Base-by-base conservation (phyloP, 192 early-diverging fungal genomes). In the Neocallimastix lanati region DNA sequence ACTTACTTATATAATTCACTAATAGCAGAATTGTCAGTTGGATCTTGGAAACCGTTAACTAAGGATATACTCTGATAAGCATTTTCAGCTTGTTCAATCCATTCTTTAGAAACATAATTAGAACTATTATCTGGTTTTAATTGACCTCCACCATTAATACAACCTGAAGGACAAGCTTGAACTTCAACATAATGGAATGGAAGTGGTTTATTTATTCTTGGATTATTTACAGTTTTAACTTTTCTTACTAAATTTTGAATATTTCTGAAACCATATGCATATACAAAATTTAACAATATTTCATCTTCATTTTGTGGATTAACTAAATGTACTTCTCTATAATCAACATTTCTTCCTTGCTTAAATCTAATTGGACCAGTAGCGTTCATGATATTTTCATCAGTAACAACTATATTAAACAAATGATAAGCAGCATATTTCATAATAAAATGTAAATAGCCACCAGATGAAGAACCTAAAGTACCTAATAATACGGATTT, bases 231-330 rank as follows among this genome's bases (percentile, higher is more conserved):
- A 28, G 89, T 87, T 79, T 96, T 96, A 77, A 96, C 88, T 83
- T 98, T 99, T n/a, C 98, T 91, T 50, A 99, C 95, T 78, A 99
- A 85, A 79, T 97, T 98, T 84, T 99, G 98, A 79, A 99, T 93
- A 82, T 99, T 97, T 16, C 95, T 87, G 88, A 99, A 99, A 13
- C 98, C 96, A 84, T 98, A 97, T 2, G 93, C 92, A 0, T 91
- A 84, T 12, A 93, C 95, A 88, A 99, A 98, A 80, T 86, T 85
- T 29, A 99, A 87, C 15, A 88, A 79, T 78, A 88, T 85, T 7
- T 79, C 76, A 67, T 67, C n/a, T 67, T 67, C 50, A 67, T 67
- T 67, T 67, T 67, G 25, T 25, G 89, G 86, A 29, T 85, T 80
- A 78, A 86, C 76, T 78, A 92, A 82, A 29, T 87, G 87, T 79